Base-by-base conservation (phyloP, 441 rosid genomes). In the Corymbia citriodora region DNA sequence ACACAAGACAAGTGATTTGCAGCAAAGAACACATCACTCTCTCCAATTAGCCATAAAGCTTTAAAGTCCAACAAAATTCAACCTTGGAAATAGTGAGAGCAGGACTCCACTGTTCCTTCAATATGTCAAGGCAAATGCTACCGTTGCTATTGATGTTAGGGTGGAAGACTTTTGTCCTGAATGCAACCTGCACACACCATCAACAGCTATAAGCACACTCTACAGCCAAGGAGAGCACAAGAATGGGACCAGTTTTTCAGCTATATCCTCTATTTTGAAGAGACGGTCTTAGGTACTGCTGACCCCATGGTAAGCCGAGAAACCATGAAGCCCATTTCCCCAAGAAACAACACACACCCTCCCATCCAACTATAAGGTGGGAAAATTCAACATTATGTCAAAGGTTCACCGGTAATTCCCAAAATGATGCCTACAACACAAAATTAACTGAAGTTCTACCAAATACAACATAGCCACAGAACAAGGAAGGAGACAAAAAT, bases 91-190 rank as follows among this genome's bases (percentile, higher is more conserved):
- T 94, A 92, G 95, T 95, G 7, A 95, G 94, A 53, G 96, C 96
- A 53, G 95, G 96, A 55, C 95, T 95, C 95, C 96, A 95, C 54
- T 95, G 96, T 91, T 95, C 96, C 93, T 95, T 95, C 92, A 94
- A 89, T 70, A 95, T 94, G 90, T 95, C 96, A 2, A 95, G 95
- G 91, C 96, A 95, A 89, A 94, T 95, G 94, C 95, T 95, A 83
- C 96, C 96, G 0, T 95, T 94, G 96, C 96, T 95, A 93, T 95
- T 94, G 89, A 95, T 94, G 85, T 95, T 95, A 23, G 96, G 96
- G 88, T 95, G 96, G 88, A 94, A 95, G 88, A 95, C 95, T 90
- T 95, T 95, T 18, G 96, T 95, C 92, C 95, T 93, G 89, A 95
- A 95, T n/a, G 96, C 96, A 92, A 95, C 96, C 93, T 93, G 90